Evolutionary conservation across 805 yeast genomes (phyloP).

Genomic region (Phaffomyces thermotolerans): DNA sequence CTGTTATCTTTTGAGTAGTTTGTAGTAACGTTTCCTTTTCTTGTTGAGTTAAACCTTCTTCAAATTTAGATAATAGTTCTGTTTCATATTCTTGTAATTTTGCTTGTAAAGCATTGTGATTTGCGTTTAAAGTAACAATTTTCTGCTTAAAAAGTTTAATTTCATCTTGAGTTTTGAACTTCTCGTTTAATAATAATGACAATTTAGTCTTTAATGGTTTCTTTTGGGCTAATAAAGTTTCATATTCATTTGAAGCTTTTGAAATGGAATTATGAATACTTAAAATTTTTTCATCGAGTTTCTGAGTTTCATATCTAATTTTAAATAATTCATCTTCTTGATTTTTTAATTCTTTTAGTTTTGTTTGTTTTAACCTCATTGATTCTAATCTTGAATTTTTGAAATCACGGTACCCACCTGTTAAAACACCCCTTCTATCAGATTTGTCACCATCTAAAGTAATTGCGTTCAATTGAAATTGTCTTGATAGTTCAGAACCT

Average conservation of each 20-base stretch:
- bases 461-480: slow-evolving; percentile 60
- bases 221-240: slow-evolving; percentile 32
- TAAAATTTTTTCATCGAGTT: slow-evolving; percentile 47
- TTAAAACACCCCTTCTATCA: slow-evolving; percentile 73
- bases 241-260: slow-evolving; percentile 30
- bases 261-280: slow-evolving; percentile 38
- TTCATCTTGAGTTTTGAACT: slow-evolving; percentile 38
- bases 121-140: background rate
- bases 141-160: slow-evolving; percentile 17
- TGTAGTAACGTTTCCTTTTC: slow-evolving; percentile 39
- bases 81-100: slow-evolving; percentile 30
- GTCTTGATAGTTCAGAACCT: slow-evolving; percentile 61
- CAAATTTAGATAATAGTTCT: slow-evolving; percentile 51
- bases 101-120: slow-evolving; percentile 20
- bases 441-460: slow-evolving; percentile 91
- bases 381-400: slow-evolving; percentile 65
- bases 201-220: slow-evolving; percentile 38
- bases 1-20: slow-evolving; percentile 31
- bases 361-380: slow-evolving; percentile 46
- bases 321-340: slow-evolving; percentile 33
- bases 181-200: slow-evolving; percentile 36
- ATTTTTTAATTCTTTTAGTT: slow-evolving; percentile 40
- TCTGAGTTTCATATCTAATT: slow-evolving; percentile 31
- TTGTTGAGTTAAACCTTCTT: slow-evolving; percentile 39
- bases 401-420: slow-evolving; percentile 81